Evolutionary conservation across 371 early-diverging fungal species (phyloP), one percentile per base, ranked within the genome.

Genomic region (Mucor sp.): DNA sequence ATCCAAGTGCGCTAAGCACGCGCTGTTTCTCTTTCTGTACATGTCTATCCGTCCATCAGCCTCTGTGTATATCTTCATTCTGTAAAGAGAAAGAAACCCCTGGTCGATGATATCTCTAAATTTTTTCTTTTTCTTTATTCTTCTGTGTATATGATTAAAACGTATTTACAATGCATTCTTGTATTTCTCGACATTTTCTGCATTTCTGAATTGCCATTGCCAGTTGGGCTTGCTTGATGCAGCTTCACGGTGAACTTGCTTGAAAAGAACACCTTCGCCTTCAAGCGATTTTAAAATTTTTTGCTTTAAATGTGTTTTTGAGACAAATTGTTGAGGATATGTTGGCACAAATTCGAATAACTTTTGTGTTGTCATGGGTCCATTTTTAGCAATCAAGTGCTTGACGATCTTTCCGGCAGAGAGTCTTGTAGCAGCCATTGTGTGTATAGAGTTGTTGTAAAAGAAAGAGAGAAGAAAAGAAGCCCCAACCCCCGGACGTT

Each of bases 331-430:
- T 50, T 65, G 14, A 47, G 59, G 37, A 44, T 77, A 74, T 17
- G 65, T 50, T 27, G 75, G 75, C 6, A 80, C 68, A 44, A 21
- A 67, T 17, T 47, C 17, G 14, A 59, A 69, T 37, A 80, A 58
- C 0, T 56, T 21, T 21, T 77, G 74, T 50, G 69, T 80, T 21
- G 80, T 72, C 70, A 80, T 73, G 19, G 80, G 80, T n/a, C 80
- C 80, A 58, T 75, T 64, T 28, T 72, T 75, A 12, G 80, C 76
- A 56, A 80, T n/a, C 41, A 80, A 64, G 3, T 73, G 67, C 35
- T 80, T 75, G 28, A 80, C 55, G 41, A 80, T 64, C 47, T 73
- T 75, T 43, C 73, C 75, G 53, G 74, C 77, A 30, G 79, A 70
- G 15, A 33, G 48, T 17, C 12, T 41, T 32, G 62, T 30, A 15